A percentile compares a stretch with the other conserved stretches of the same genome.
Evolutionary conservation across 345 rosid genomes (phyloP).

Genomic region (Boechera stricta): DNA sequence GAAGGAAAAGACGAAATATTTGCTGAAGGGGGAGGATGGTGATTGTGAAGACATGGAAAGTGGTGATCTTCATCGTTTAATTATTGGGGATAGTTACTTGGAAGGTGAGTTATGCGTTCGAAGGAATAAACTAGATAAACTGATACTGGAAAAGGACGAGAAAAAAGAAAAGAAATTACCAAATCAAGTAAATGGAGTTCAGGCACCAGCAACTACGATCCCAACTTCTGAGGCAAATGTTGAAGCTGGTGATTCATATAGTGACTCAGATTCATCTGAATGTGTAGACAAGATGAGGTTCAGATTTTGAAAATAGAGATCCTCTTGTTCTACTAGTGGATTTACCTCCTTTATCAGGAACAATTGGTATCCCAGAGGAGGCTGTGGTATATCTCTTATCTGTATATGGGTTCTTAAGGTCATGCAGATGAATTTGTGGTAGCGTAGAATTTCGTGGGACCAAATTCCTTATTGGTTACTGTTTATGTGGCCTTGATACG

Average conservation of each 20-base stretch:
- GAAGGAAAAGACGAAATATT: no score
- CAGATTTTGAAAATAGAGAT: slow-evolving; percentile 47
- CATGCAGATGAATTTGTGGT: slow-evolving; percentile 87
- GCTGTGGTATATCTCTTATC: slow-evolving; percentile 70
- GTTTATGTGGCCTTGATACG: slow-evolving; percentile 79
- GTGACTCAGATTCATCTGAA: slow-evolving; percentile 70
- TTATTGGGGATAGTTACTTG: slow-evolving; percentile 54
- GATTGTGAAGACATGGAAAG: slow-evolving; percentile 82
- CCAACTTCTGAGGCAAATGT: slow-evolving; percentile 39
- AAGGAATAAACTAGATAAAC: slow-evolving; percentile 58
- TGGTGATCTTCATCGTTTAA: slow-evolving; percentile 63
- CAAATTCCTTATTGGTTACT: slow-evolving; percentile 76
- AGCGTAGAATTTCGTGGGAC: slow-evolving; percentile 61
- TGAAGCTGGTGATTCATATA: slow-evolving; percentile 63
- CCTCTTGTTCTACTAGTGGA: slow-evolving; percentile 51
- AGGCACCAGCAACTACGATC: neutral
- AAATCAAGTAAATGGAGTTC: slow-evolving; percentile 44
- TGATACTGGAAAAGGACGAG: slow-evolving; percentile 50
- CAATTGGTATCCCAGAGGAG: slow-evolving; percentile 72
- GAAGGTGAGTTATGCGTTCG: slow-evolving; percentile 55
- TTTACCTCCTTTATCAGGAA: slow-evolving; percentile 83
- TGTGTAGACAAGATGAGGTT: slow-evolving; percentile 43
- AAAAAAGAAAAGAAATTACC: slow-evolving; percentile 39
- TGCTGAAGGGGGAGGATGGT: slow-evolving; percentile 59
- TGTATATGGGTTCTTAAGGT: slow-evolving; percentile 78